Evolutionary conservation across 2,329 filamentous ascomycete species (phyloP), one percentile per base, ranked within the genome.

Genomic region (Diplodia sapinea): DNA sequence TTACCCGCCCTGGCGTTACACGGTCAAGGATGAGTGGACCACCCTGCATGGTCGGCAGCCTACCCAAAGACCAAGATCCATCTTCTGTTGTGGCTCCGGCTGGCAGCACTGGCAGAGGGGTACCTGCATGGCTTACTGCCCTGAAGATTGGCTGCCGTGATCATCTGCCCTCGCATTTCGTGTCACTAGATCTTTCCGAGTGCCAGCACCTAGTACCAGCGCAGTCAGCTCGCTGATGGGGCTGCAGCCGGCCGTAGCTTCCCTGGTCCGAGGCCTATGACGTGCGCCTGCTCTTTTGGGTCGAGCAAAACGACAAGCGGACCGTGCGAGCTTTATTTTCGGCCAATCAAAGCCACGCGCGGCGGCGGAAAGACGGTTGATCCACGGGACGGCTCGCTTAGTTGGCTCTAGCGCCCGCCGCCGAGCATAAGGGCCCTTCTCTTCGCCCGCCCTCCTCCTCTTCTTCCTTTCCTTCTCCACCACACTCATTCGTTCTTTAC

Each of bases 381-480:
- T 49, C 26, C 4, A 23, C 13, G 13, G 12, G 5, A 17, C 31
- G 40, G 11, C 40, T 29, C 40, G 23, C 57, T 33, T 23, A 47
- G 1, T 3, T 33, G 26, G 3, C 36, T 15, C 29, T 17, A n/a
- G 17, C 15, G 51, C 29, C 15, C 7, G 5, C 29, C 29, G 7
- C 31, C 13, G 12, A 23, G 17, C 47, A 51, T 63, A 63, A 51
- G 33, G n/a, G 11, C 43, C 29, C 31, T 6, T n/a, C 13, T 31
- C 62, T 43, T 20, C 50, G 7, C 26, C 49, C n/a, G 11, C 31
- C n/a, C 50, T 47, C 38, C 33, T 5, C 13, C 38, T 54, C 38
- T 36, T 20, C 33, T 65, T 65, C 13, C 59, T 63, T 50, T 62
- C 26, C 43, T 50, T 55, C 50, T 54, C 15, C 62, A 65, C 62